Percentiles rank a stretch among this genome's conserved stretches.
Conservation (phyloP, 768 basidiomycete genomes). For the Tulasnella sp. region DNA sequence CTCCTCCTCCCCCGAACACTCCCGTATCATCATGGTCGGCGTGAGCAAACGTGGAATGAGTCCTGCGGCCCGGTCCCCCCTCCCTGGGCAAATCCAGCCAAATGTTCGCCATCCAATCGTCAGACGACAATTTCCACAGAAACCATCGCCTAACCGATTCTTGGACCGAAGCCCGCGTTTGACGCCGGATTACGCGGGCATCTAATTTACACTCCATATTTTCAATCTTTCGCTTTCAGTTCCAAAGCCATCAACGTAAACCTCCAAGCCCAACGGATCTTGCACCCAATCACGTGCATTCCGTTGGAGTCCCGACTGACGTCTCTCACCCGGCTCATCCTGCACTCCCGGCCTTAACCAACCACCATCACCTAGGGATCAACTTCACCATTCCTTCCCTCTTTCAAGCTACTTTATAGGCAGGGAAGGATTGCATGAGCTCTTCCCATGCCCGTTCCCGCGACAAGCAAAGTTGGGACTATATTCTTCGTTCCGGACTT, state of each 20-base stretch:
- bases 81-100: background rate
- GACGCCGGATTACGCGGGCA: background rate
- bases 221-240: background rate
- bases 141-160: background rate
- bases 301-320: slow-evolving; percentile 10
- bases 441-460: slow-evolving; percentile 43
- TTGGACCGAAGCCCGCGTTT: background rate
- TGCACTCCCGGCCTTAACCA: background rate
- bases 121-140: slow-evolving; percentile 2
- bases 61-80: background rate
- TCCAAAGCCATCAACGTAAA: background rate
- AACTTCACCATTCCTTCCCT: background rate
- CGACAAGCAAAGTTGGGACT: slow-evolving; percentile 61
- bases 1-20: background rate
- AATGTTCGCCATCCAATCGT: slow-evolving; percentile 11
- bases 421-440: slow-evolving; percentile 30
- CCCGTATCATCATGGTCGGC: background rate
- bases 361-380: background rate
- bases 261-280: background rate
- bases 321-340: slow-evolving; percentile 13
- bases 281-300: slow-evolving; percentile 9
- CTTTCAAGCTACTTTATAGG: slow-evolving; percentile 15
- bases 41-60: background rate
- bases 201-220: background rate
- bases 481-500: slow-evolving; percentile 78